Conservation (phyloP, 164 flowering plant genomes). For the Annona cherimola region DNA sequence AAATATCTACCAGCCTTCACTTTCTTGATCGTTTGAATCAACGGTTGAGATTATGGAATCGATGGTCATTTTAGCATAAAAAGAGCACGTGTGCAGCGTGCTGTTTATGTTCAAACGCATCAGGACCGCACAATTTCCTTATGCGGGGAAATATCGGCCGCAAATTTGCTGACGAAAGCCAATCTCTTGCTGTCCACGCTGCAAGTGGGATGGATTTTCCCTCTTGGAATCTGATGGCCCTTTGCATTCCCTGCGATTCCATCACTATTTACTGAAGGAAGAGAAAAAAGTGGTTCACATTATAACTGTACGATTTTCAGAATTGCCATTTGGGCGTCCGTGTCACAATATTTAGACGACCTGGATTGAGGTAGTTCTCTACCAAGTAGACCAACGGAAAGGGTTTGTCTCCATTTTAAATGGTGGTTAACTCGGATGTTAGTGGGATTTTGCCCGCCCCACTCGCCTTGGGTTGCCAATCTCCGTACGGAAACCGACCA, state of each 20-base stretch:
- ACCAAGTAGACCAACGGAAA: background rate
- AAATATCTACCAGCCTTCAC: too few relatives aligned
- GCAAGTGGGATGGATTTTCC: conserved; percentile 3
- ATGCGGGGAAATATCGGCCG: conserved; percentile 20
- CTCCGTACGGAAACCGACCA: conserved; percentile 34
- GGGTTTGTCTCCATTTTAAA: background rate
- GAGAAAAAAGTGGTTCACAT: background rate
- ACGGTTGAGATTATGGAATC: background rate
- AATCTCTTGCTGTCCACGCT: background rate
- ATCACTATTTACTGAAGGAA: background rate
- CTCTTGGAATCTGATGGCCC: conserved; percentile 3
- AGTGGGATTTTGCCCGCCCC: background rate
- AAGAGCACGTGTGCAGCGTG: background rate
- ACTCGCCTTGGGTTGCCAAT: conserved; percentile 26
- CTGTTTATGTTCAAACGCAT: background rate
- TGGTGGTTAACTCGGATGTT: background rate
- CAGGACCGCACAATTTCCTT: background rate
- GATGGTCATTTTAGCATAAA: background rate
- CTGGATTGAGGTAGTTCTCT: background rate
- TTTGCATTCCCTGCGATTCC: too few relatives aligned
- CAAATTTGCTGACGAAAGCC: conserved; percentile 22
- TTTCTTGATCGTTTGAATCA: background rate
- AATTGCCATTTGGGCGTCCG: background rate
- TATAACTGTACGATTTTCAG: background rate
- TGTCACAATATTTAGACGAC: background rate